Percentiles rank a stretch among this genome's conserved stretches.
phyloP scores from a whole-genome alignment of 345 rosid genomes.

The Pistacia atlantica region DNA sequence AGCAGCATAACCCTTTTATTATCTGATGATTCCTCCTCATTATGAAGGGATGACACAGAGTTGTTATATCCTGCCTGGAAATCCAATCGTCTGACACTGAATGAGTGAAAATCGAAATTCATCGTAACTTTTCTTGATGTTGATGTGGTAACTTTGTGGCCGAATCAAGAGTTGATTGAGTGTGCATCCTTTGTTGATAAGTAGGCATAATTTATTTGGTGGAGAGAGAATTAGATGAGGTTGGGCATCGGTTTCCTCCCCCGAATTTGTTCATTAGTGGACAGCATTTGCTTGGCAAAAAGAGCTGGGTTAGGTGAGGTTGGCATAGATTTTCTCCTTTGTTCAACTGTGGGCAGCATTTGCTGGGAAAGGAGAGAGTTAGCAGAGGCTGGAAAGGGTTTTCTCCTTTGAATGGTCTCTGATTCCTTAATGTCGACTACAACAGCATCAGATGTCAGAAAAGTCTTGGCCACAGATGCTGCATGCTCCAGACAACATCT shows the following conservation, averaged over 20 bases:
- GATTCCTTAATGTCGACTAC: slow-evolving; percentile 70
- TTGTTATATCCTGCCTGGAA: too few relatives aligned
- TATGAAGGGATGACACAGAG: not conserved
- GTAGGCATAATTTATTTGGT: slow-evolving; percentile 12
- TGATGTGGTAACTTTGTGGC: not conserved
- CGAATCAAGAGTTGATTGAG: not conserved
- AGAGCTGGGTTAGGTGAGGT: slow-evolving; percentile 30
- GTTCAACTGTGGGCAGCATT: slow-evolving; percentile 30
- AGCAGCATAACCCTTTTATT: not conserved
- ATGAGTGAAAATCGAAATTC: not conserved
- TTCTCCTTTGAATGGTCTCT: slow-evolving; percentile 47
- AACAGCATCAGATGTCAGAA: slow-evolving; percentile 77
- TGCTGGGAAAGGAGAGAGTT: slow-evolving; percentile 9
- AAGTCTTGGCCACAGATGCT: slow-evolving; percentile 83
- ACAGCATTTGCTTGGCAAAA: slow-evolving; percentile 4
- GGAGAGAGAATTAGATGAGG: not conserved
- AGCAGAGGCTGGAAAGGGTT: slow-evolving; percentile 43
- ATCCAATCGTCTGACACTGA: not conserved
- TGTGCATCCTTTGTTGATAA: not conserved
- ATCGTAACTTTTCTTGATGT: slow-evolving; percentile 8
- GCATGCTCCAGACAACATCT: slow-evolving; percentile 95
- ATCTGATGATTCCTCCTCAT: not conserved
- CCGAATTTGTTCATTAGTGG: slow-evolving; percentile 28
- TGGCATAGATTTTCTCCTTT: slow-evolving; percentile 48
- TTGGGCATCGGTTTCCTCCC: slow-evolving; percentile 38